phyloP scores from a whole-genome alignment of 257 asterid species.

The Jacaranda mimosifolia region DNA sequence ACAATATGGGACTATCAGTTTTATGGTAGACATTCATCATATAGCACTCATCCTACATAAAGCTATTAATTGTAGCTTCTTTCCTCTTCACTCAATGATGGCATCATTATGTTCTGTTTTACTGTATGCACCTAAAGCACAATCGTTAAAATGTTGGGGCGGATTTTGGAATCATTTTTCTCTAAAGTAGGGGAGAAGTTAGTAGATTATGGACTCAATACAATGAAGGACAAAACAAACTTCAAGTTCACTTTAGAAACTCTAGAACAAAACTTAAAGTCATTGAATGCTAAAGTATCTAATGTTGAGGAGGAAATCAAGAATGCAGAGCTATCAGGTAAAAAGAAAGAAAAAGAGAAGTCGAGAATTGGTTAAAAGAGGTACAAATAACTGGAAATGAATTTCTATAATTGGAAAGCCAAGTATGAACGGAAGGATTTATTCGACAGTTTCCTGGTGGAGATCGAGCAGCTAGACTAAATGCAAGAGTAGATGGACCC shows the following conservation, averaged over 20 bases:
- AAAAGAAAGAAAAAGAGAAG: constrained; percentile 27
- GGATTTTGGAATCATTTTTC: constrained; percentile 2
- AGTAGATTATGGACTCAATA: background rate
- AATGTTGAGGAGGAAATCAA: too few species aligned
- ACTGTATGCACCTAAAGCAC: too few species aligned
- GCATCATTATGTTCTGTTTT: too few species aligned
- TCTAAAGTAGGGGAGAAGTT: background rate
- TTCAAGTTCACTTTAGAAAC: background rate
- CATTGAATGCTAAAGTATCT: too few species aligned
- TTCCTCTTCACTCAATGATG: too few species aligned
- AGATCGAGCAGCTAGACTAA: background rate
- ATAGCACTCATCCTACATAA: too few species aligned
- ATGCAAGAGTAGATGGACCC: constrained; percentile 9
- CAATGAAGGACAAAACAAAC: background rate
- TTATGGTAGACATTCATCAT: too few species aligned
- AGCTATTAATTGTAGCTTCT: too few species aligned
- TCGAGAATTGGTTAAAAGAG: constrained; percentile 23
- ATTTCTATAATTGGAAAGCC: background rate
- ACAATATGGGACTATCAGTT: too few species aligned
- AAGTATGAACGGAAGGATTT: background rate
- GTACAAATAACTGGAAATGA: background rate
- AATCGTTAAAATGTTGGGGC: background rate
- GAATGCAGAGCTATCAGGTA: too few species aligned
- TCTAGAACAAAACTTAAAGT: background rate
- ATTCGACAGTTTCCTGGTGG: background rate